phyloP scores from a whole-genome alignment of 1,284 basidiomycete species.

The Stygiomarasmius scandens region DNA sequence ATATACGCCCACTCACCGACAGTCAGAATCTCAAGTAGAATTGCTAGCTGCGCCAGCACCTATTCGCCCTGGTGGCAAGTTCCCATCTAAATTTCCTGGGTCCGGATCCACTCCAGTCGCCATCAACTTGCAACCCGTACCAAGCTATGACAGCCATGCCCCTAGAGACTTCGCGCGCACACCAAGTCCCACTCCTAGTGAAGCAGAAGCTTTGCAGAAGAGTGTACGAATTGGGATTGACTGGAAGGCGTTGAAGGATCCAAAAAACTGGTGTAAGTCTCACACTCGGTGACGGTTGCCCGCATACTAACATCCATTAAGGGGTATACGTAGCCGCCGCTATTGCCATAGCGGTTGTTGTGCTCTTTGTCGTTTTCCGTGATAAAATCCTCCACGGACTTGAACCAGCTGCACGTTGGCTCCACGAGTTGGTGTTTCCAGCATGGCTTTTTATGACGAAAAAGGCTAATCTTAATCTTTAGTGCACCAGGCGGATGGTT shows the following conservation, averaged over 20 bases:
- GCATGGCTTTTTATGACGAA: background rate
- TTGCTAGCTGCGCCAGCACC: too few relatives aligned
- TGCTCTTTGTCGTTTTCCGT: constrained; percentile 68
- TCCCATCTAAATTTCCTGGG: too few relatives aligned
- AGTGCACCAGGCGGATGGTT: constrained; percentile 61
- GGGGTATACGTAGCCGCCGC: constrained; percentile 15
- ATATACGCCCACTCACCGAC: too few relatives aligned
- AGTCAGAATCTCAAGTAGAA: too few relatives aligned
- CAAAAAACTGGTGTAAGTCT: background rate
- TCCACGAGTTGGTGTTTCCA: background rate
- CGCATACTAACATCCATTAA: background rate
- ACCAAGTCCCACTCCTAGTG: constrained; percentile 8
- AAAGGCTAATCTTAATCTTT: constrained; percentile 30
- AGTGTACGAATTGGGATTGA: background rate
- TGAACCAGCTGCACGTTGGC: constrained; percentile 4
- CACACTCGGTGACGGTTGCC: too few relatives aligned
- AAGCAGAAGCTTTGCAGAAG: background rate
- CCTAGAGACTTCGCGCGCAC: background rate
- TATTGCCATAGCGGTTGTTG: constrained; percentile 43
- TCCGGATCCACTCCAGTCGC: too few relatives aligned
- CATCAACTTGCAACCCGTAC: background rate
- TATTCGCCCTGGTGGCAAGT: too few relatives aligned
- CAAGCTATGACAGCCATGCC: background rate
- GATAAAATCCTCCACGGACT: constrained; percentile 16
- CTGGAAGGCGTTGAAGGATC: background rate